A percentile compares a stretch with the other conserved stretches of the same genome.
phyloP scores from a whole-genome alignment of 2,329 filamentous ascomycete genomes.

The Aureobasidium sp. region DNA sequence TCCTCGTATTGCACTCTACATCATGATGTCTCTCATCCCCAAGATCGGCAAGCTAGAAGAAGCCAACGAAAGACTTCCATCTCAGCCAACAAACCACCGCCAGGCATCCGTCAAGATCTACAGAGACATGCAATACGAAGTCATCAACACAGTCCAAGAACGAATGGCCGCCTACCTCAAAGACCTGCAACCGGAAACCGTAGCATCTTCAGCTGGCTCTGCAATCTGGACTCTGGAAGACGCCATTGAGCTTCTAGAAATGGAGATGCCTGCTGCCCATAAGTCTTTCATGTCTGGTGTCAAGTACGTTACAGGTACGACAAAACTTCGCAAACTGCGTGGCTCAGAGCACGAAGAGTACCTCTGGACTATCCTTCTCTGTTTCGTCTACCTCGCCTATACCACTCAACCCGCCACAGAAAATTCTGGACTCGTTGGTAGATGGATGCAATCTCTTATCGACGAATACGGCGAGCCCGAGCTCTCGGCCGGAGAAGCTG shows the following conservation, averaged over 20 bases:
- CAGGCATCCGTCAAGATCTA: slow-evolving; percentile 38
- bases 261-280: slow-evolving; percentile 37
- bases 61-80: slow-evolving; percentile 21
- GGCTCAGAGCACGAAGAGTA: slow-evolving; percentile 32
- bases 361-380: slow-evolving; percentile 29
- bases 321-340: slow-evolving; percentile 25
- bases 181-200: not conserved
- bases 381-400: slow-evolving; percentile 17
- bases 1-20: slow-evolving; percentile 29
- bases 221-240: slow-evolving; percentile 26
- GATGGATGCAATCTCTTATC: slow-evolving; percentile 17
- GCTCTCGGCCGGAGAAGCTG: slow-evolving; percentile 9
- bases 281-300: slow-evolving; percentile 27
- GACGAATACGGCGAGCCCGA: slow-evolving; percentile 20
- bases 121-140: slow-evolving; percentile 33
- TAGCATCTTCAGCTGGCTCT: not conserved
- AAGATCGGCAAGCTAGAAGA: slow-evolving; percentile 28
- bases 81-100: slow-evolving; percentile 29
- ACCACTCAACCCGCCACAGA: not conserved
- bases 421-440: not conserved
- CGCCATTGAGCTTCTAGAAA: slow-evolving; percentile 34
- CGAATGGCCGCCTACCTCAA: slow-evolving; percentile 22
- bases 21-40: slow-evolving; percentile 28
- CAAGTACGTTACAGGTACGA: slow-evolving; percentile 25
- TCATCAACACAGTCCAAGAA: slow-evolving; percentile 25